These are phyloP conservation scores for Fusarium caatingaense DNA, from an alignment of 2,329 filamentous ascomycete species.

Conservation along the genomic window DNA sequence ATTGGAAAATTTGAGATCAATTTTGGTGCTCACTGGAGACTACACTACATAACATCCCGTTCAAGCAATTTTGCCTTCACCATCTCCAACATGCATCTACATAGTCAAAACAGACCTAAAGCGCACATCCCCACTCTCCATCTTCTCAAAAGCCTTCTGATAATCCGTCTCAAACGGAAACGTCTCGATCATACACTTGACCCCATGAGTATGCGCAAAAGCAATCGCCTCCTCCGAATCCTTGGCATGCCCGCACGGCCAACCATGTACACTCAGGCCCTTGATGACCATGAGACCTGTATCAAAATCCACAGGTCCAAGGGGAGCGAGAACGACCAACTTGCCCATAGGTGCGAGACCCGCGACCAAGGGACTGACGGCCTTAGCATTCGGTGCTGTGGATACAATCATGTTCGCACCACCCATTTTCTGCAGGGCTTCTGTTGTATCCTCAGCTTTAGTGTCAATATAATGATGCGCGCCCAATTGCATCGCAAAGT, in stretches of 20 bases:
- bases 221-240: slow-evolving; percentile 73
- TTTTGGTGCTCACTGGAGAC: accelerated
- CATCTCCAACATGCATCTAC: neutral
- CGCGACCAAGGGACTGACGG: slow-evolving; percentile 63
- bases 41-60: no score
- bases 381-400: slow-evolving; percentile 69
- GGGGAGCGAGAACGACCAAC: slow-evolving; percentile 61
- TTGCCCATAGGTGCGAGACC: slow-evolving; percentile 58
- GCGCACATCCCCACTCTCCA: slow-evolving; percentile 55
- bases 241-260: slow-evolving; percentile 70
- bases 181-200: slow-evolving; percentile 71
- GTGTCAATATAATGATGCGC: slow-evolving; percentile 62
- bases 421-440: slow-evolving; percentile 65
- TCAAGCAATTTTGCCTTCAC: no score
- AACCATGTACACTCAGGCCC: slow-evolving; percentile 71
- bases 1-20: neutral
- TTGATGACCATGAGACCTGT: slow-evolving; percentile 56
- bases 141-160: slow-evolving; percentile 57
- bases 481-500: slow-evolving; percentile 66
- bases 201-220: slow-evolving; percentile 57
- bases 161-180: slow-evolving; percentile 65
- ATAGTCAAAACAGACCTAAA: slow-evolving; percentile 57
- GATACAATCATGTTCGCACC: slow-evolving; percentile 71
- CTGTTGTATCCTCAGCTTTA: slow-evolving; percentile 59
- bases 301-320: slow-evolving; percentile 58